Evolutionary conservation across 1,284 basidiomycete species (phyloP).

Genomic region (Apiotrichum laibachii): DNA sequence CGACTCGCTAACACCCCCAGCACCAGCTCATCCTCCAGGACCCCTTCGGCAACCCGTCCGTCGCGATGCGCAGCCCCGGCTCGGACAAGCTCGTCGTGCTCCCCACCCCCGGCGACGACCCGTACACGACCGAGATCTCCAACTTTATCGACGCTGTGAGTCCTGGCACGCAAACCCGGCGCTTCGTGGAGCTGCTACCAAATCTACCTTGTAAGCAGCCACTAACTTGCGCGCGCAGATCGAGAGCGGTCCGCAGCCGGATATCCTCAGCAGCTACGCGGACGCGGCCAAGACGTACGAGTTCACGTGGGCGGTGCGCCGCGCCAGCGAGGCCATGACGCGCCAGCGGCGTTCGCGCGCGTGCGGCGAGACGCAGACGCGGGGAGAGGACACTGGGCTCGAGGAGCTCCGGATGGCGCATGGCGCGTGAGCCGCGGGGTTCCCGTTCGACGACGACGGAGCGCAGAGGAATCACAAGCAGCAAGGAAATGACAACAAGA

Average conservation of each 20-base stretch:
- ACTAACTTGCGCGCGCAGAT: slow-evolving; percentile 20
- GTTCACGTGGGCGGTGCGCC: slow-evolving; percentile 44
- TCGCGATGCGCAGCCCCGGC: slow-evolving; percentile 49
- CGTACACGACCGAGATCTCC: slow-evolving; percentile 51
- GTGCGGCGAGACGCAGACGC: slow-evolving; percentile 1
- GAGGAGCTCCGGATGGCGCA: slow-evolving; percentile 5
- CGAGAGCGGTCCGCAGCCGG: slow-evolving; percentile 38
- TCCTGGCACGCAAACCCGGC: neutral
- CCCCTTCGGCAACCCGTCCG: slow-evolving; percentile 48
- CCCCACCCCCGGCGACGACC: slow-evolving; percentile 47
- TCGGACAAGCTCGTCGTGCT: slow-evolving; percentile 29
- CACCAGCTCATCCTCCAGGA: slow-evolving; percentile 49
- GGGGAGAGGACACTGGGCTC: neutral
- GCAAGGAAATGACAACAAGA: no score
- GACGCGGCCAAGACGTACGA: slow-evolving; percentile 86
- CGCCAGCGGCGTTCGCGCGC: slow-evolving; percentile 10
- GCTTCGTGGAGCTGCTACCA: no score
- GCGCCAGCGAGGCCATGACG: slow-evolving; percentile 33
- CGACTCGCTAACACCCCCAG: slow-evolving; percentile 11
- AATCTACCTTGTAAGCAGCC: neutral
- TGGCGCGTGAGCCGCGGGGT: neutral
- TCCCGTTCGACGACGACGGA: no score
- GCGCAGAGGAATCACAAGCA: no score
- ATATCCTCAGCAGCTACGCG: slow-evolving; percentile 52
- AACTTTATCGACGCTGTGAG: slow-evolving; percentile 49